These are phyloP conservation scores for Hypholoma fasciculare DNA, from an alignment of 768 basidiomycete genomes.

Conservation along the genomic window DNA sequence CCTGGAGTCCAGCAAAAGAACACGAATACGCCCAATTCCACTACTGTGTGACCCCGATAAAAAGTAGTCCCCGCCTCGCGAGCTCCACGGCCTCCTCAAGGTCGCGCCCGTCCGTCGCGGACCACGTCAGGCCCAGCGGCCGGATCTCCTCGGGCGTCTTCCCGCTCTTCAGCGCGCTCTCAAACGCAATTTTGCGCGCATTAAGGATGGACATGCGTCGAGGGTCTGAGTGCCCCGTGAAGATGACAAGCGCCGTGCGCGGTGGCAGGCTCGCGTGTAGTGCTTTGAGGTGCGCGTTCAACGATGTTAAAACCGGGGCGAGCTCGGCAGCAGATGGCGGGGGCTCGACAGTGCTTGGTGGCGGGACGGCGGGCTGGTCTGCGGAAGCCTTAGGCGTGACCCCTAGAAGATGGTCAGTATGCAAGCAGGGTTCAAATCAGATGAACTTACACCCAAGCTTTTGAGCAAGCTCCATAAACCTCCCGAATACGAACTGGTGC, in stretches of 20 bases:
- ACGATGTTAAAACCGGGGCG: conserved; percentile 36
- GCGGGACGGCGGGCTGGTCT: conserved; percentile 28
- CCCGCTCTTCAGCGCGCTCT: conserved; percentile 57
- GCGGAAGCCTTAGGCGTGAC: conserved; percentile 52
- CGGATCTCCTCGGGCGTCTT: conserved; percentile 57
- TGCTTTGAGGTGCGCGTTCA: conserved; percentile 61
- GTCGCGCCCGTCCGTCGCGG: conserved; percentile 69
- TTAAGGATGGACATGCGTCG: conserved; percentile 75
- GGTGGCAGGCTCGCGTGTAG: conserved; percentile 73
- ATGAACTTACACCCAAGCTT: conserved; percentile 70
- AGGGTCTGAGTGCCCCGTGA: conserved; percentile 90
- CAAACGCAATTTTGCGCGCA: conserved; percentile 71
- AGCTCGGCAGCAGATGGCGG: conserved; percentile 36
- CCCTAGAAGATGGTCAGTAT: conserved; percentile 40
- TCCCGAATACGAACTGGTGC: conserved; percentile 83
- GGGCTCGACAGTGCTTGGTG: conserved; percentile 15
- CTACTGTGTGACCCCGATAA: conserved; percentile 62
- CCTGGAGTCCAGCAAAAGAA: neutral
- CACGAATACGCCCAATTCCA: neutral
- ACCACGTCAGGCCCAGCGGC: conserved; percentile 62
- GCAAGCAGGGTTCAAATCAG: neutral
- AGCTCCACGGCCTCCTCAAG: conserved; percentile 80
- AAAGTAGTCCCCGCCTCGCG: conserved; percentile 81
- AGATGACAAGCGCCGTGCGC: conserved; percentile 79
- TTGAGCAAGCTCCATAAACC: conserved; percentile 83